These are phyloP conservation scores for Gynochthodes officinalis DNA, from an alignment of 257 asterid species.

Conservation along the genomic window DNA sequence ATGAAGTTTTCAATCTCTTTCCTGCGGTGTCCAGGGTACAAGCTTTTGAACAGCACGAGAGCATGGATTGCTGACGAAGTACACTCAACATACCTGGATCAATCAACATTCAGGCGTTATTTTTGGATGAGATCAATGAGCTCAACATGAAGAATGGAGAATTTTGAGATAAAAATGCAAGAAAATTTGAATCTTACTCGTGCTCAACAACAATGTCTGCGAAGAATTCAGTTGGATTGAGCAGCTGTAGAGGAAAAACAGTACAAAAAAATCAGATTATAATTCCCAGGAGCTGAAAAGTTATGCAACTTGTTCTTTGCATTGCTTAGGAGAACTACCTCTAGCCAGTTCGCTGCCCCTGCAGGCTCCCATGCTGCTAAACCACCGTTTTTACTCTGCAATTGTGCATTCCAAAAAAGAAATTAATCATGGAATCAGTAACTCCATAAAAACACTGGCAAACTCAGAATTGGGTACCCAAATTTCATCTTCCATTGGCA, in stretches of 20 bases:
- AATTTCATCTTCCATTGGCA: neutral
- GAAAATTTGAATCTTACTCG: slow-evolving; percentile 18
- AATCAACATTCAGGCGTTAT: neutral
- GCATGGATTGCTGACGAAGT: slow-evolving; percentile 35
- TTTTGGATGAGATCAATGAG: neutral
- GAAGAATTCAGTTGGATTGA: slow-evolving; percentile 33
- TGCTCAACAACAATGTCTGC: slow-evolving; percentile 29
- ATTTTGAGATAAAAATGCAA: neutral
- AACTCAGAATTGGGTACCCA: neutral
- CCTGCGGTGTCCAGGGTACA: slow-evolving; percentile 28
- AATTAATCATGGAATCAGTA: too few relatives aligned
- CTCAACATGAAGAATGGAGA: neutral
- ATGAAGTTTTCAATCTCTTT: slow-evolving; percentile 26
- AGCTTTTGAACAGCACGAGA: slow-evolving; percentile 20
- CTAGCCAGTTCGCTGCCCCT: slow-evolving; percentile 74
- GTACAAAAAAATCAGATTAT: neutral
- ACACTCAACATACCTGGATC: slow-evolving; percentile 32
- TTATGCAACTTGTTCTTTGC: neutral
- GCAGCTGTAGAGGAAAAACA: slow-evolving; percentile 11
- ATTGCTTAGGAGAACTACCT: slow-evolving; percentile 38
- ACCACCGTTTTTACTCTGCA: slow-evolving; percentile 90
- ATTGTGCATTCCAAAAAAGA: neutral
- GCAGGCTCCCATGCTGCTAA: slow-evolving; percentile 98
- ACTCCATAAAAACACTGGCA: too few relatives aligned
- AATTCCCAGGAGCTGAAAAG: neutral